Conservation (phyloP, 2,329 filamentous ascomycete genomes). For the Hymenoscyphus scutula region DNA sequence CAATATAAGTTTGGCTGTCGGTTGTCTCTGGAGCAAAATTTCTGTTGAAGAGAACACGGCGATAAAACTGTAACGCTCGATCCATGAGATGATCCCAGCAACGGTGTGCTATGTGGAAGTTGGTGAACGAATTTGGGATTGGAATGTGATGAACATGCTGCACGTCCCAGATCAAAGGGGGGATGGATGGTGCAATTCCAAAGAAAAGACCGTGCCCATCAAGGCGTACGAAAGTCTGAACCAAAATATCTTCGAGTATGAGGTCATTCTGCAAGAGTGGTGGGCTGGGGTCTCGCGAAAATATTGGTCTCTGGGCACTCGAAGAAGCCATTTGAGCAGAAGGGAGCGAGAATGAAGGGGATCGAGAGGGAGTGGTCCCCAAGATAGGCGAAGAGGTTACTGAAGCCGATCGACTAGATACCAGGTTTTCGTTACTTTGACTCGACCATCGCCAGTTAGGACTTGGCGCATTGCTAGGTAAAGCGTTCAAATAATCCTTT, state of each 20-base stretch:
- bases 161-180: slow-evolving; percentile 33
- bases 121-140: slow-evolving; percentile 28
- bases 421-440: neutral
- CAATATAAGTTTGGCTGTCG: slow-evolving; percentile 22
- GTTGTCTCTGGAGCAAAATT: slow-evolving; percentile 20
- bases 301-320: slow-evolving; percentile 23
- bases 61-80: slow-evolving; percentile 31
- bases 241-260: slow-evolving; percentile 31
- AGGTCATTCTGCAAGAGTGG: slow-evolving; percentile 29
- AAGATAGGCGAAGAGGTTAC: slow-evolving; percentile 8
- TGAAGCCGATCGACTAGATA: neutral
- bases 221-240: slow-evolving; percentile 32
- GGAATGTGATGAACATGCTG: slow-evolving; percentile 29
- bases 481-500: slow-evolving; percentile 11
- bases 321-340: slow-evolving; percentile 18
- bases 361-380: slow-evolving; percentile 10
- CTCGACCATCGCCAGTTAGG: slow-evolving; percentile 3
- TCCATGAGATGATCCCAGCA: slow-evolving; percentile 36
- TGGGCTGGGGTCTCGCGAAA: slow-evolving; percentile 23
- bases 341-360: slow-evolving; percentile 10
- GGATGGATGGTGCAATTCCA: slow-evolving; percentile 29
- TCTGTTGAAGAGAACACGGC: slow-evolving; percentile 28
- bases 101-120: slow-evolving; percentile 28
- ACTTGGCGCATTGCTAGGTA: slow-evolving; percentile 12
- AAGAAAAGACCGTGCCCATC: slow-evolving; percentile 32